Base-by-base conservation (phyloP, 192 early-diverging fungal genomes). In the Entomortierella parvispora region DNA sequence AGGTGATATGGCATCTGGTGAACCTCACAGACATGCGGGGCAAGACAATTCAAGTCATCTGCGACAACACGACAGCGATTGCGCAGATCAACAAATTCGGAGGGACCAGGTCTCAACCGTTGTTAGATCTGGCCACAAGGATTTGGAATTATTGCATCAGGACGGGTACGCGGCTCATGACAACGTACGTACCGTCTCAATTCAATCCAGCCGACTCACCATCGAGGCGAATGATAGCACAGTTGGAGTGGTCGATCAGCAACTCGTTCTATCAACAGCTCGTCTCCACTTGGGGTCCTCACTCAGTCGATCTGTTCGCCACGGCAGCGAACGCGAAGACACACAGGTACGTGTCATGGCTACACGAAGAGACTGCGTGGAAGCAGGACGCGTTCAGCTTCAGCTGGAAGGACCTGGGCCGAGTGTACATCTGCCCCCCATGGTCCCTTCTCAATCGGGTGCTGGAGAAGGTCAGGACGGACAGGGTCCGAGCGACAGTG, bases 11-110 rank as follows among this genome's bases (percentile, higher is more conserved):
- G 47, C 20, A 54, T 23, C 40, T 54, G 31, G 51, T 62, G 3
- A 48, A 50, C 6, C 68, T 58, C 15, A 58, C 58, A 0, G 11
- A 22, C 8, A 18, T 70, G 12, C 37, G 47, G 23, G 68, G 68
- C 0, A 47, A 53, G 32, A 22, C 40, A 2, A 45, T 55, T 20
- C 22, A 74, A n/a, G 11, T 65, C 6, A 34, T 57, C 4, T 62
- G 62, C 48, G 69, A 75, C 71, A 75, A 75, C 51, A 53, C 26
- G 20, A 62, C 58, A 0, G 57, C 72, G 2, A 67, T 68, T 2
- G 72, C 65, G 8, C 51, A 77, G 6, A 56, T 77, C 59, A 68
- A 77, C 65, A 57, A 68, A 22, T 77, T 64, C 40, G 72, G 72
- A 2, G 72, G 72, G 11, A 65, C 70, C 0, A 11, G 32, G 22